Evolutionary conservation across 1,284 basidiomycete genomes (phyloP).

Genomic region (Tylopilus orsonianus): DNA sequence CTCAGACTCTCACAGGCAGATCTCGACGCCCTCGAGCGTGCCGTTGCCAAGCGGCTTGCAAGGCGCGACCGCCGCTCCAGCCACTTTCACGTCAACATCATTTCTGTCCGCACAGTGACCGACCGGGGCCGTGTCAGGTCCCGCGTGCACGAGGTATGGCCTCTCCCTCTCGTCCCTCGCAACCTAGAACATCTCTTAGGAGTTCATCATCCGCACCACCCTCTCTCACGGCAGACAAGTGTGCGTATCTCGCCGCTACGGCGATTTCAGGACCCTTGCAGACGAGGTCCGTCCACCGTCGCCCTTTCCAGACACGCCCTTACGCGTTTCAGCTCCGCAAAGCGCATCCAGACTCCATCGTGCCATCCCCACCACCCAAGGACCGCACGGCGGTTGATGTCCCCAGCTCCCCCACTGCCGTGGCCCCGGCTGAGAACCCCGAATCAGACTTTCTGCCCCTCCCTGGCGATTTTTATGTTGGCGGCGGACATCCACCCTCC

Average conservation of each 20-base stretch:
- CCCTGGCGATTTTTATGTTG: conserved; percentile 7
- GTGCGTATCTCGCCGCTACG: conserved; percentile 90
- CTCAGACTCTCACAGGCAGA: conserved; percentile 83
- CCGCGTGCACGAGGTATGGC: conserved; percentile 76
- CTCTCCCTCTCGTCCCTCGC: conserved; percentile 9
- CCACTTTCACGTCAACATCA: conserved; percentile 85
- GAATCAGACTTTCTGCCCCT: conserved; percentile 5
- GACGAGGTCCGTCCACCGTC: conserved; percentile 60
- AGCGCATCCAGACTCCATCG: conserved; percentile 75
- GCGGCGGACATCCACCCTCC: conserved; percentile 25
- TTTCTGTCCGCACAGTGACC: conserved; percentile 77
- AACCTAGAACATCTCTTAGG: conserved; percentile 45
- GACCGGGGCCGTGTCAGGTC: conserved; percentile 84
- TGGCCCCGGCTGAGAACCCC: background rate
- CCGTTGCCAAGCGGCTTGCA: conserved; percentile 61
- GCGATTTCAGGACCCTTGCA: conserved; percentile 88
- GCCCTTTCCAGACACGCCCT: conserved; percentile 7
- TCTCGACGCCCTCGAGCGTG: conserved; percentile 70
- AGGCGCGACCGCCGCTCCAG: conserved; percentile 46
- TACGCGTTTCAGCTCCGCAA: conserved; percentile 65
- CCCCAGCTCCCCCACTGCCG: conserved; percentile 29
- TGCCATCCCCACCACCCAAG: conserved; percentile 83
- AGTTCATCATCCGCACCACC: conserved; percentile 92
- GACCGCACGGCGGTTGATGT: conserved; percentile 73
- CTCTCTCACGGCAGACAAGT: conserved; percentile 72